A percentile compares a stretch with the other conserved stretches of the same genome.
Conservation (phyloP, 2,329 filamentous ascomycete genomes). For the Mycosphaerelloides madeirae region DNA sequence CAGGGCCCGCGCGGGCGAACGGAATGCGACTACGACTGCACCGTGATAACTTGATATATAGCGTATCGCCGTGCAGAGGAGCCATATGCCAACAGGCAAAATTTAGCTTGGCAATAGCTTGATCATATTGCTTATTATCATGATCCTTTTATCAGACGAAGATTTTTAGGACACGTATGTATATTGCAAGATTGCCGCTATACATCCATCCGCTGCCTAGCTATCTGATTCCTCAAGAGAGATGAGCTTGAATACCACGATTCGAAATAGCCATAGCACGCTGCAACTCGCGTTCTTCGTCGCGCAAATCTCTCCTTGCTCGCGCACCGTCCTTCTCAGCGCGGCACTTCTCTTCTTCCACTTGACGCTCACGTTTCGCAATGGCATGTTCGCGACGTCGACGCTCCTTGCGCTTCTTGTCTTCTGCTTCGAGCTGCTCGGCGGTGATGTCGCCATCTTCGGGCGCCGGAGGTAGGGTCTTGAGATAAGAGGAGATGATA, state of each 20-base stretch:
- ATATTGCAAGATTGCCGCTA: too few relatives aligned
- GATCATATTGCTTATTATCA: too few relatives aligned
- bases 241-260: slow-evolving; percentile 1
- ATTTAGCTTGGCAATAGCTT: too few relatives aligned
- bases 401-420: slow-evolving; percentile 20
- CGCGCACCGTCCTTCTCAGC: slow-evolving; percentile 16
- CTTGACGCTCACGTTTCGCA: slow-evolving; percentile 20
- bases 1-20: too few relatives aligned
- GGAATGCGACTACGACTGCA: too few relatives aligned
- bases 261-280: slow-evolving; percentile 15
- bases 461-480: slow-evolving; percentile 49
- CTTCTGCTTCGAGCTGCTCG: slow-evolving; percentile 41
- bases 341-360: slow-evolving; percentile 18
- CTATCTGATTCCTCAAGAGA: neutral
- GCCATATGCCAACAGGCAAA: too few relatives aligned
- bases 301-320: slow-evolving; percentile 16
- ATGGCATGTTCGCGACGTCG: slow-evolving; percentile 19
- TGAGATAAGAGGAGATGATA: slow-evolving; percentile 62
- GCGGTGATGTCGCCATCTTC: slow-evolving; percentile 45
- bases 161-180: too few relatives aligned
- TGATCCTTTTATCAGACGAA: too few relatives aligned
- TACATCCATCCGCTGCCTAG: neutral
- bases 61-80: too few relatives aligned
- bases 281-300: slow-evolving; percentile 20
- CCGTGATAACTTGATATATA: too few relatives aligned